Conservation (phyloP, 2,329 filamentous ascomycete species). For the Scytalidium sp. region DNA sequence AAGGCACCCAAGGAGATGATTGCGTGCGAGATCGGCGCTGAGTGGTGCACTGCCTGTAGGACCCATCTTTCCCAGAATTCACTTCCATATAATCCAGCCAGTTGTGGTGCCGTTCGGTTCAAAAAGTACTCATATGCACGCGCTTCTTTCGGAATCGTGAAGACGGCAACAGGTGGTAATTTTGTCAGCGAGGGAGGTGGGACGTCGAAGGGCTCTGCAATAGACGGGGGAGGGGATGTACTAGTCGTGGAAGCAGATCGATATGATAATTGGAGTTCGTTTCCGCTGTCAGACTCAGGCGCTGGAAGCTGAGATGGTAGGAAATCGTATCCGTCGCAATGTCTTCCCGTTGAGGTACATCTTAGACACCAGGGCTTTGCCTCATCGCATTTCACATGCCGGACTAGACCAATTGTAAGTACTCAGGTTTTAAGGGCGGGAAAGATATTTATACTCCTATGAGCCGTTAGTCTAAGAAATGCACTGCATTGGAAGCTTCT, state of each 20-base stretch:
- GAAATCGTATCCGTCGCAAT: not conserved
- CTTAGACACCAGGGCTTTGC: not conserved
- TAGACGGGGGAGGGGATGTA: not conserved
- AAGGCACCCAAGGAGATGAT: constrained; percentile 6
- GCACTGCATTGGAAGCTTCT: not conserved
- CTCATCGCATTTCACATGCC: not conserved
- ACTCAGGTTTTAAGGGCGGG: no score
- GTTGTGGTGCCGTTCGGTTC: constrained; percentile 1
- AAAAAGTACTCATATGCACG: constrained; percentile 3
- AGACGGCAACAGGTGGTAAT: not conserved
- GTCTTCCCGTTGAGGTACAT: not conserved
- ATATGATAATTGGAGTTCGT: not conserved
- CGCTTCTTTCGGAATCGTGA: not conserved
- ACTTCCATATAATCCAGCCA: constrained; percentile 6
- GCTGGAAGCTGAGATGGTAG: not conserved
- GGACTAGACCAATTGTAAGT: not conserved
- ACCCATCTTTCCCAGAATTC: constrained; percentile 6
- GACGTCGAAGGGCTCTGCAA: not conserved
- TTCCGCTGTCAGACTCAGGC: not conserved
- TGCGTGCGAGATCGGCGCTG: constrained; percentile 1
- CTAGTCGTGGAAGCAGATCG: not conserved
- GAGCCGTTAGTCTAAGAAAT: not conserved
- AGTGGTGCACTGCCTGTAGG: constrained; percentile 5
- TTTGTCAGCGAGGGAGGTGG: not conserved
- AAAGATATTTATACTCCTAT: not conserved